Base-by-base conservation (phyloP, 164 flowering plant genomes). In the Buxus sempervirens region DNA sequence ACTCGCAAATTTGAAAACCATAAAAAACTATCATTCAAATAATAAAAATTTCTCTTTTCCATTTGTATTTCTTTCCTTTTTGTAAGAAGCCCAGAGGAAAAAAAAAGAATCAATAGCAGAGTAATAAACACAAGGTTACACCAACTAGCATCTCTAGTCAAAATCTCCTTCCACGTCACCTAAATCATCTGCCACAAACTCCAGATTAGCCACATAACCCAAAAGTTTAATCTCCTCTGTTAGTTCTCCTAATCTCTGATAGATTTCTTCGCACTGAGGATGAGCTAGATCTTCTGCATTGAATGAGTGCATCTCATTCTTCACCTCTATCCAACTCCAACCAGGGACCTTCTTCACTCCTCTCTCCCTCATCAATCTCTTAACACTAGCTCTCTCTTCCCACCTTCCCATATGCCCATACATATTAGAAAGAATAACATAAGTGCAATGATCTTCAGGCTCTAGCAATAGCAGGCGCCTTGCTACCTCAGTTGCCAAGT, bases 321-420 rank as follows among this genome's bases (percentile, higher is more conserved):
- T 72, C 49, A 89, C 76, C 73, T 93, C 98, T 28, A 90, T 81
- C 98, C 95, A 93, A 77, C 98, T 93, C 88, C 91, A 86, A 60
- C 98, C 93, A 55, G 95, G 95, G 18, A 90, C 88, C 83, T 93
- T 93, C 55, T 70, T 85, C 63, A 93, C 91, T 23, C 89, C 84
- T 73, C 83, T 83, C 69, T 86, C 85, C 77, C 80, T 86, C 98
- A 93, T 93, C 75, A 82, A 64, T 81, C 77, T 89, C 70, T 80
- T 89, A 26, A 89, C 58, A 58, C 53, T 62, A 66, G 96, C 98
- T 74, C 81, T 80, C 55, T 90, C 91, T 38, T 82, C 84, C 98
- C 98, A 90, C 73, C 77, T 85, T 70, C 73, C 81, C 26, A 82
- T 76, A 72, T 73, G 75, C 4, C 89, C 86, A 69, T 88, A 93